Evolutionary conservation across 306 rosid genomes (phyloP), one percentile per base, ranked within the genome.

Genomic region (Gastrolobium bilobum): DNA sequence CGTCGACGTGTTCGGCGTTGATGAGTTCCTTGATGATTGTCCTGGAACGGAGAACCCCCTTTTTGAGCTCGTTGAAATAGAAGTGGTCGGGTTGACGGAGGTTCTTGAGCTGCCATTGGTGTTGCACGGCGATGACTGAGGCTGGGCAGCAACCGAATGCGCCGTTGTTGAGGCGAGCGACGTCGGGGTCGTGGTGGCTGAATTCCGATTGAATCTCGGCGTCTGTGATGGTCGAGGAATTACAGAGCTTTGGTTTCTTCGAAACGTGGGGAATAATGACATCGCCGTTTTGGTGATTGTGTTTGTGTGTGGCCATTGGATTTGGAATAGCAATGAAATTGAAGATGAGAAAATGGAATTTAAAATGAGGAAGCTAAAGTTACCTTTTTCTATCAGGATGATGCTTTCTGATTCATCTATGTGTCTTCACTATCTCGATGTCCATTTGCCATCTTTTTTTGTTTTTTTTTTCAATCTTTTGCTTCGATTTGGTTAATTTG

Each of bases 151-250:
- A 87, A 2, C 78, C 78, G 34, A 73, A 73, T 14, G 65, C 86
- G 1, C 97, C 96, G 86, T 92, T 92, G 87, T 92, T 92, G 81
- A 92, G 88, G 3, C 97, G 94, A 13, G 96, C 90, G 30, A 89
- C 81, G 13, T 35, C 6, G 52, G 88, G 73, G 73, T 87, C 92
- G 10, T 92, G 97, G 85, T 92, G 96, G 29, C 83, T 58, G 82
- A 92, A 92, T 26, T 92, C 92, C 7, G 84, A 59, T 58, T 84
- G 71, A 75, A 90, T 85, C 75, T 90, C 97, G 2, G 83, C 68
- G 26, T 69, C 71, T 3, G 90, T 82, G 83, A 92, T 82, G 81
- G 29, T 62, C 35, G 79, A 3, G 29, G 84, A 47, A 14, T 26
- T 6, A 8, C 82, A 63, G 13, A 86, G 83, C 2, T 84, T 88